Evolutionary conservation across 768 basidiomycete genomes (phyloP), one percentile per base, ranked within the genome.

Genomic region (Grammothele lineata): DNA sequence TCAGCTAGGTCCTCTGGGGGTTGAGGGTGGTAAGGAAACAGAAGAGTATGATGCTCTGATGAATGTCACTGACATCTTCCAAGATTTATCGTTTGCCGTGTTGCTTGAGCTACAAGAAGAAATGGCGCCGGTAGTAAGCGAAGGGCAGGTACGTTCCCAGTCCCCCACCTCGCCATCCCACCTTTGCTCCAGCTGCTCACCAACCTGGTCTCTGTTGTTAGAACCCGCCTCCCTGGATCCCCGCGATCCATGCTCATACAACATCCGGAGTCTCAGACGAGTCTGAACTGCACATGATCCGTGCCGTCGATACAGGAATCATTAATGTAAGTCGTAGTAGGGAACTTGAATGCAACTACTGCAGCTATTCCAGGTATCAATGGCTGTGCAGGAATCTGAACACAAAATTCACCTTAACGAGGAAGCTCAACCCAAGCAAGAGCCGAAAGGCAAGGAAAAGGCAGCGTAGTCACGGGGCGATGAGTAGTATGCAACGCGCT

Each of bases 291-390:
- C 82, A 87, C 55, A 74, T 90, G 69, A 66, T 92, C 43, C 75
- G 89, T 19, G 84, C 84, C 11, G 86, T 92, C 6, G 87, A 90
- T 56, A 92, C 89, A 1, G 89, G 89, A 3, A 78, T 92, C 36
- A 77, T 92, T 42, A 88, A 85, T 60, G 90, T 83, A 60, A 57
- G 78, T n/a, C n/a, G n/a, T n/a, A n/a, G n/a, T n/a, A n/a, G n/a
- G n/a, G n/a, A n/a, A n/a, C n/a, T n/a, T n/a, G n/a, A n/a, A n/a
- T 57, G 12, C 42, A 30, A 30, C 27, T 30, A 7, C 27, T 14
- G 27, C 27, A 30, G 7, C 27, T 30, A 7, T 30, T 30, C 27
- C 45, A 90, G 88, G 66, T 91, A 34, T 83, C 87, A 17, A 68
- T 91, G 1, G 81, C 81, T 7, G 81, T 91, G 17, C 87, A 92